Conservation (phyloP, 495 filamentous ascomycete species). For the Podospora didyma region DNA sequence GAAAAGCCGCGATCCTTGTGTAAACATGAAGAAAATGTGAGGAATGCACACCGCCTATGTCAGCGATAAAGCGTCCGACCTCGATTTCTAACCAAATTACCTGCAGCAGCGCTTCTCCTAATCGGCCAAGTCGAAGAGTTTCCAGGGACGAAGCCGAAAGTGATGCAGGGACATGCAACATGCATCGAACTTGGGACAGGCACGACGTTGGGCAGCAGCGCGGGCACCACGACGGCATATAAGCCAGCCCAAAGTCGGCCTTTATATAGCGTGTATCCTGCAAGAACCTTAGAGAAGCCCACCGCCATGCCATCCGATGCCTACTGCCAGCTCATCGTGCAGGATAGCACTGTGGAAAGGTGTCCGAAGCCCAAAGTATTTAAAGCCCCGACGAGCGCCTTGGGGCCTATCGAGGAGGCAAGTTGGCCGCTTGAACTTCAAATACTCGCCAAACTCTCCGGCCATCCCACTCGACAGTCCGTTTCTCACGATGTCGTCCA, state of each 20-base stretch:
- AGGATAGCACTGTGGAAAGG: constrained; percentile 28
- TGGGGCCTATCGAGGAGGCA: not conserved
- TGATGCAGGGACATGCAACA: not conserved
- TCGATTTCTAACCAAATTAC: not conserved
- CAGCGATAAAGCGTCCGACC: too few species aligned
- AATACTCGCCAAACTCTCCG: not conserved
- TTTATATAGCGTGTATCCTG: constrained; percentile 28
- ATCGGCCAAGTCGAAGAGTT: not conserved
- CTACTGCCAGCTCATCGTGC: constrained; percentile 39
- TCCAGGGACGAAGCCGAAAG: not conserved
- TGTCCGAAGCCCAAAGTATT: constrained; percentile 17
- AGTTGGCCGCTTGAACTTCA: not conserved
- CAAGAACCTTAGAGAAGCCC: constrained; percentile 20
- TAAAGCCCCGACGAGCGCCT: constrained; percentile 15
- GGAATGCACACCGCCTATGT: too few species aligned
- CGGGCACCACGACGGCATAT: constrained; percentile 18
- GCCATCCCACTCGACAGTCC: not conserved
- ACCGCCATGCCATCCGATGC: constrained; percentile 17
- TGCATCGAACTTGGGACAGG: not conserved
- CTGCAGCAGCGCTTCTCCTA: not conserved
- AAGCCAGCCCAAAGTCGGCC: constrained; percentile 14
- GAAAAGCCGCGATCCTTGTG: too few species aligned
- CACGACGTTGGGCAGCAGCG: not conserved
- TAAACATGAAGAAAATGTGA: too few species aligned
- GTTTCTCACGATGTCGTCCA: not conserved